A percentile compares a stretch with the other conserved stretches of the same genome.
Evolutionary conservation across 1,139 yeast genomes (phyloP).

Genomic region (Kurtzmaniella quercitrusa): DNA sequence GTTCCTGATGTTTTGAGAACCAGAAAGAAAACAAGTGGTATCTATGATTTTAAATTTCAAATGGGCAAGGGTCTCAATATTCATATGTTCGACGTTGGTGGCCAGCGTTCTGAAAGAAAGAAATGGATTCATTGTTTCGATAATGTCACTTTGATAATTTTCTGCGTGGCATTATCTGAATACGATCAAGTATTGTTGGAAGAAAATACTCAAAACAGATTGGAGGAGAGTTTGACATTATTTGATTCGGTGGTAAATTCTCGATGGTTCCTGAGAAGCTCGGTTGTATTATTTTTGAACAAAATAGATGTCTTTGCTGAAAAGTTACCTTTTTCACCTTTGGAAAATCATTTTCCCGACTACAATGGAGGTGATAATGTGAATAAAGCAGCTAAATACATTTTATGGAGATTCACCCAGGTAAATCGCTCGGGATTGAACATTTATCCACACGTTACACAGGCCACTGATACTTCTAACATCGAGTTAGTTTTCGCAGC

Average conservation of each 20-base stretch:
- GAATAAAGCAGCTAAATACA: constrained; percentile 91
- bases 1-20: constrained; percentile 79
- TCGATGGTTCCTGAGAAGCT: constrained; percentile 88
- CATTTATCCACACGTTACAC: constrained; percentile 87
- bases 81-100: constrained; percentile 91
- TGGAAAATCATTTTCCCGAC: constrained; percentile 83
- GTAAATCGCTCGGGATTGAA: constrained; percentile 79
- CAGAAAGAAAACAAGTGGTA: constrained; percentile 90
- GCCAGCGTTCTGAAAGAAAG: constrained; percentile 88
- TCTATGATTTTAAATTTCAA: constrained; percentile 75
- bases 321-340: constrained; percentile 75
- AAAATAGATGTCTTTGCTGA: constrained; percentile 89
- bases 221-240: constrained; percentile 79
- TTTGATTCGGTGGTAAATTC: constrained; percentile 91
- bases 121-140: constrained; percentile 97
- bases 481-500: constrained; percentile 88
- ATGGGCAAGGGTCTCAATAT: constrained; percentile 70
- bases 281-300: constrained; percentile 80
- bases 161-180: constrained; percentile 87
- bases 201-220: constrained; percentile 73
- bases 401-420: constrained; percentile 86
- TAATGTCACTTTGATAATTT: constrained; percentile 82
- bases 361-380: constrained; percentile 86
- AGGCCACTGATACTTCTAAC: constrained; percentile 90
- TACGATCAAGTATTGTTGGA: constrained; percentile 84